These are phyloP conservation scores for Herpomyces periplanetae DNA, from an alignment of 2,329 filamentous ascomycete genomes.

Conservation along the genomic window DNA sequence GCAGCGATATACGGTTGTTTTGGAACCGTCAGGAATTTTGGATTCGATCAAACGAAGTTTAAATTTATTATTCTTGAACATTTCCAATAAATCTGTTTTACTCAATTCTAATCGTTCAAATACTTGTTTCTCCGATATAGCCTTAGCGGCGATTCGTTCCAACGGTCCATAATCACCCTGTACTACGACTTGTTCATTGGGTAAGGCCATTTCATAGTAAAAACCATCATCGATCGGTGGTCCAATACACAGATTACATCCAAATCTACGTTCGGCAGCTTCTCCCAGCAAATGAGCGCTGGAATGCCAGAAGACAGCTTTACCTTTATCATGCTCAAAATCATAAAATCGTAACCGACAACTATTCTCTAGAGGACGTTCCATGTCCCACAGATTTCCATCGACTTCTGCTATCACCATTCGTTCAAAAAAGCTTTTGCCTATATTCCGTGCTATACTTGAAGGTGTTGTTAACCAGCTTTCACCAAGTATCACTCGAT, in stretches of 20 bases:
- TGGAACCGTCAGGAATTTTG: conserved; percentile 56
- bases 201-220: conserved; percentile 82
- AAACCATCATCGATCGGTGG: conserved; percentile 69
- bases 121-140: conserved; percentile 82
- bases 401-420: conserved; percentile 57
- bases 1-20: conserved; percentile 71
- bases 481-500: conserved; percentile 27
- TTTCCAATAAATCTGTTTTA: conserved; percentile 72
- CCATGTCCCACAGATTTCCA: conserved; percentile 56
- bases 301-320: conserved; percentile 92
- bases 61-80: conserved; percentile 94
- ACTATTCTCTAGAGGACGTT: conserved; percentile 51
- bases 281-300: conserved; percentile 86
- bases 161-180: conserved; percentile 23
- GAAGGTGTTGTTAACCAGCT: conserved; percentile 71
- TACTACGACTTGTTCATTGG: conserved; percentile 13
- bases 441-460: conserved; percentile 35
- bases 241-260: conserved; percentile 68
- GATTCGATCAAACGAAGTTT: conserved; percentile 91
- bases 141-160: conserved; percentile 55
- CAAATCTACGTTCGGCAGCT: conserved; percentile 56
- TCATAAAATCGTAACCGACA: conserved; percentile 49
- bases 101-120: conserved; percentile 72
- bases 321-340: conserved; percentile 23
- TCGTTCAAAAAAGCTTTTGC: conserved; percentile 46